These are phyloP conservation scores for Eucalyptus coolabah DNA, from an alignment of 345 rosid species.

Conservation along the genomic window DNA sequence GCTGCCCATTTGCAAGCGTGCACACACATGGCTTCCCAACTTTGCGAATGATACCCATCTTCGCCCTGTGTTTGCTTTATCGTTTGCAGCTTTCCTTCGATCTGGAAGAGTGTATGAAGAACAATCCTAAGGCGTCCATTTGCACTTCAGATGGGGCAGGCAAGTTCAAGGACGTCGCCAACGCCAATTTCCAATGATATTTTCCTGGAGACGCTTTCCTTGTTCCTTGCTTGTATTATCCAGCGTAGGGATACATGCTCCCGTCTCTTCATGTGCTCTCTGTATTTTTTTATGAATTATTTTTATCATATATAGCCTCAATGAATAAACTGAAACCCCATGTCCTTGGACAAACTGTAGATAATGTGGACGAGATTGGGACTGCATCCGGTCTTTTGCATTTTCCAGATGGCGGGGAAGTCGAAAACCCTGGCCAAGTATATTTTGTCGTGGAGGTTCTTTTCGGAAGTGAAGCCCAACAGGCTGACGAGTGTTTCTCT, in stretches of 20 bases:
- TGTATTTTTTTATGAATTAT: neutral
- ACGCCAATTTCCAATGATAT: slow-evolving; percentile 54
- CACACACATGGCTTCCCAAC: neutral
- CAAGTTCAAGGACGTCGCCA: slow-evolving; percentile 47
- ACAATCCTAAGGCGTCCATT: slow-evolving; percentile 60
- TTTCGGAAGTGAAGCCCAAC: neutral
- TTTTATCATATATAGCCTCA: neutral
- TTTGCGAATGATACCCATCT: neutral
- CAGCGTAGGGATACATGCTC: neutral
- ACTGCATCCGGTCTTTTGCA: neutral
- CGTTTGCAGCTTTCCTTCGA: slow-evolving; percentile 1
- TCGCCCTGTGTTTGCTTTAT: neutral
- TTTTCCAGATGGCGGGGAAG: slow-evolving; percentile 1
- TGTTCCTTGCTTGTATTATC: slow-evolving; percentile 6
- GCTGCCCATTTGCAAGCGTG: neutral
- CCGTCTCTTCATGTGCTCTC: neutral
- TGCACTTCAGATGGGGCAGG: slow-evolving; percentile 54
- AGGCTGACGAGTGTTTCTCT: neutral
- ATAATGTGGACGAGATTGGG: slow-evolving; percentile 1
- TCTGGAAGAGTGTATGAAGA: slow-evolving; percentile 26
- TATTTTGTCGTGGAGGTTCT: slow-evolving; percentile 5
- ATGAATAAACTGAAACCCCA: neutral
- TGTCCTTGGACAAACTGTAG: slow-evolving; percentile 8
- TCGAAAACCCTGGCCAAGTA: neutral
- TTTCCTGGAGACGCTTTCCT: slow-evolving; percentile 10